A percentile compares a stretch with the other conserved stretches of the same genome.
Evolutionary conservation across 306 rosid genomes (phyloP).

Genomic region (Casuarina glauca): DNA sequence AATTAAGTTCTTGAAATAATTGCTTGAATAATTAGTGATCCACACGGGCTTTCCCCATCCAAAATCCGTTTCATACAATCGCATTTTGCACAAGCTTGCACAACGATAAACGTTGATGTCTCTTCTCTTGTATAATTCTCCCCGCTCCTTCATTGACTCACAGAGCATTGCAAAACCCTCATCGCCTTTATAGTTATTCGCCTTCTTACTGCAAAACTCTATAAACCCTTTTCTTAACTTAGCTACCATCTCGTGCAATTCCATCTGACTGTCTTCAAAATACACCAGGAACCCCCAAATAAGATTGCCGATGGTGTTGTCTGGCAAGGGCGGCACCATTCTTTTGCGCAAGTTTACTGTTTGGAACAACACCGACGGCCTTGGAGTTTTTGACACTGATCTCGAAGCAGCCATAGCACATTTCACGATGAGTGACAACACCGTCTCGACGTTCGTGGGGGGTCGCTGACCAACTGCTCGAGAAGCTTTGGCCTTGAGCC

Average conservation of each 20-base stretch:
- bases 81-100: slow-evolving; percentile 21
- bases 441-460: slow-evolving; percentile 9
- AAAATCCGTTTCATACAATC: slow-evolving; percentile 9
- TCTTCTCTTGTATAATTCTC: neutral
- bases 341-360: slow-evolving; percentile 6
- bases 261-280: neutral
- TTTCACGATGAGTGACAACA: slow-evolving; percentile 7
- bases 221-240: neutral
- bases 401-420: neutral
- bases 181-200: slow-evolving; percentile 1
- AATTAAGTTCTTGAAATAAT: neutral
- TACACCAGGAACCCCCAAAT: neutral
- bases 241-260: neutral
- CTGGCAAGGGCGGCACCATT: neutral
- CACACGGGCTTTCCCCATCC: slow-evolving; percentile 26
- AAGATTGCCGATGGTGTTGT: slow-evolving; percentile 1
- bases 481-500: slow-evolving; percentile 4
- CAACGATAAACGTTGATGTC: neutral
- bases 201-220: slow-evolving; percentile 1
- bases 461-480: neutral
- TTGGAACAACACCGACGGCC: neutral
- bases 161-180: slow-evolving; percentile 4
- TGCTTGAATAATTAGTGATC: neutral
- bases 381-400: neutral
- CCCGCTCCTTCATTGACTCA: slow-evolving; percentile 3